These are phyloP conservation scores for Chrysophaeum taylorii DNA, from an alignment of 352 stramenopile genomes.

Conservation along the genomic window DNA sequence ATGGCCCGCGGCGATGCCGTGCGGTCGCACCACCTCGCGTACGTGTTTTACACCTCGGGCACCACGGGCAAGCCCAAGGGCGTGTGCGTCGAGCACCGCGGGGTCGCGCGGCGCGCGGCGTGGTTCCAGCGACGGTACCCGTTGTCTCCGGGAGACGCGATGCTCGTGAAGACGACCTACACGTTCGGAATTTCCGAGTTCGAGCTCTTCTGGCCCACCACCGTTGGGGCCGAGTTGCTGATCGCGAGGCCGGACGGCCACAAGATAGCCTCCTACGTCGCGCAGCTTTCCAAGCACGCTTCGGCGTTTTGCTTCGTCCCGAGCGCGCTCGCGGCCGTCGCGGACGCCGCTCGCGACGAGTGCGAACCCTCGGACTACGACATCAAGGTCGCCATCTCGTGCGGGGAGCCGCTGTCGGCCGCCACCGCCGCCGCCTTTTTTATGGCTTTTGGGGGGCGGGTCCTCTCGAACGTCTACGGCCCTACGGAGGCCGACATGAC, in stretches of 20 bases:
- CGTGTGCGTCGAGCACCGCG: constrained; percentile 26
- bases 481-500: constrained; percentile 13
- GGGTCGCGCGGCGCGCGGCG: background rate
- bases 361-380: background rate
- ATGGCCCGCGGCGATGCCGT: constrained; percentile 10
- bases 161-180: background rate
- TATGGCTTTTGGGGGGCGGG: background rate
- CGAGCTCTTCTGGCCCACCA: constrained; percentile 4
- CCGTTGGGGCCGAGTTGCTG: background rate
- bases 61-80: constrained; percentile 69
- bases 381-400: background rate
- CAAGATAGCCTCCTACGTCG: background rate
- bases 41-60: constrained; percentile 66
- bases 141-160: background rate
- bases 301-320: background rate
- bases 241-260: background rate
- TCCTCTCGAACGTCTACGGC: constrained; percentile 1
- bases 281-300: background rate
- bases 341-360: background rate
- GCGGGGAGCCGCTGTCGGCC: background rate
- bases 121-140: constrained; percentile 6
- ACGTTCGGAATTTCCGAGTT: constrained; percentile 1
- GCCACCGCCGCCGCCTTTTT: background rate
- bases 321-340: background rate
- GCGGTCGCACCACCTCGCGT: constrained; percentile 48